Base-by-base conservation (phyloP, 768 basidiomycete genomes). In the Tulasnella sp. region DNA sequence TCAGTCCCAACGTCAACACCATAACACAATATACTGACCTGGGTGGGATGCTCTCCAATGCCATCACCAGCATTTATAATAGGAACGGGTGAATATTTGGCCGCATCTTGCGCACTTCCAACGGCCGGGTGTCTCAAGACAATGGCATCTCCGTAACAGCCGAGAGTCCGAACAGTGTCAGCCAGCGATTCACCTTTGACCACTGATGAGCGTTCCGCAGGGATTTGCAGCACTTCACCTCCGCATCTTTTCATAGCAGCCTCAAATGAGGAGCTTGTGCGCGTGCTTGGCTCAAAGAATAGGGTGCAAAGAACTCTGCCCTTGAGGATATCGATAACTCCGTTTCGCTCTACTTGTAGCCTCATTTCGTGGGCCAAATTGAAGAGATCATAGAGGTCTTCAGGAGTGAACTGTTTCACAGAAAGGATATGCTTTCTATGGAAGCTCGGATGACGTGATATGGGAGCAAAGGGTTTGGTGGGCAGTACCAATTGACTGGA, bases 161-260 rank as follows among this genome's bases (percentile, higher is more conserved):
- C 91, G 25, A 98, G 72, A 0, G 93, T 95, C 44, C 95, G 76
- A 59, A 99, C 74, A 0, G 93, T 98, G 63, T 98, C 95, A 16
- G 87, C 78, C 35, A 99, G 68, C 0, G 78, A 82, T 69, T 99
- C 95, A 32, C 95, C 95, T 69, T 98, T 99, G 58, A 74, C 71
- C 37, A 95, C 88, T 0, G 90, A 95, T 3, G 91, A 92, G 1
- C 74, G 72, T 47, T 89, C 86, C 2, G 77, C 76, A 35, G 75
- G 75, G 50, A 96, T 75, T 50, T 83, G 75, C n/a, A 95, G 81
- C 33, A 96, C 93, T 60, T 92, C 79, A 16, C 95, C 95, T 24
- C 95, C 95, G 60, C 90, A 90, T 44, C 95, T 79, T 65, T 95
- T 93, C 95, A 98, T 99, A 9, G 95, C 95, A 2, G 93, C 83